These are phyloP conservation scores for Calonectria pseudoturangicola DNA, from an alignment of 2,329 filamentous ascomycete species.

Conservation along the genomic window DNA sequence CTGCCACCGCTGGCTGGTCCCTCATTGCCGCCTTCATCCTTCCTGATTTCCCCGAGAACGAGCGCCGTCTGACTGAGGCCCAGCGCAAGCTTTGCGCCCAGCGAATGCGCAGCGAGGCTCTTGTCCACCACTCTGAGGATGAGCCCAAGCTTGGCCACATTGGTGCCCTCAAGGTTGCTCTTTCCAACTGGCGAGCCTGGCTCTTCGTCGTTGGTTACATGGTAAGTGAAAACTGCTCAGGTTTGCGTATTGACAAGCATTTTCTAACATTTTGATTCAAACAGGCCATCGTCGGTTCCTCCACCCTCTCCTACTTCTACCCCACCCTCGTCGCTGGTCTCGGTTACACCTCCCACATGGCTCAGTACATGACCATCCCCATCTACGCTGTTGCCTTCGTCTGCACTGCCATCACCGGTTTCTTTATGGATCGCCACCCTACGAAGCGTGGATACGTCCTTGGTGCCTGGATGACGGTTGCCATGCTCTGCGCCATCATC, in stretches of 20 bases:
- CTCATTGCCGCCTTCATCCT: constrained; percentile 78
- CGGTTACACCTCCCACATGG: constrained; percentile 55
- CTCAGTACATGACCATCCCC: constrained; percentile 62
- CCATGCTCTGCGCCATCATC: constrained; percentile 56
- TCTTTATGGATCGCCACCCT: constrained; percentile 67
- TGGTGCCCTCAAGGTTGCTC: constrained; percentile 37
- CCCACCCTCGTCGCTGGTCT: constrained; percentile 58
- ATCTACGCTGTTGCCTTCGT: constrained; percentile 73
- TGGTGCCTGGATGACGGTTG: constrained; percentile 36
- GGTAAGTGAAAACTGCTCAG: constrained; percentile 22
- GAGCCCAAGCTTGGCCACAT: constrained; percentile 61
- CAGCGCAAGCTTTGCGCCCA: constrained; percentile 78
- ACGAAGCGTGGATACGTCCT: constrained; percentile 39
- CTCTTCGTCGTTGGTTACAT: constrained; percentile 50
- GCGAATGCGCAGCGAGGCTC: constrained; percentile 76
- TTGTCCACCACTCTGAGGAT: constrained; percentile 77
- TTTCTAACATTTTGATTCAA: constrained; percentile 19
- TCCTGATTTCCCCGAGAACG: constrained; percentile 80
- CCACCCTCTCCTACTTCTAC: constrained; percentile 59
- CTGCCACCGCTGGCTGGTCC: constrained; percentile 77
- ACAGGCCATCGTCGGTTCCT: constrained; percentile 57
- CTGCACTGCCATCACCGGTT: constrained; percentile 66
- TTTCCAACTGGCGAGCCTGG: constrained; percentile 47
- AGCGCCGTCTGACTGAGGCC: constrained; percentile 71
- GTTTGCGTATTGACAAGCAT: background rate